These are phyloP conservation scores for Mortierella sp. DNA, from an alignment of 371 early-diverging fungal genomes.

Conservation along the genomic window DNA sequence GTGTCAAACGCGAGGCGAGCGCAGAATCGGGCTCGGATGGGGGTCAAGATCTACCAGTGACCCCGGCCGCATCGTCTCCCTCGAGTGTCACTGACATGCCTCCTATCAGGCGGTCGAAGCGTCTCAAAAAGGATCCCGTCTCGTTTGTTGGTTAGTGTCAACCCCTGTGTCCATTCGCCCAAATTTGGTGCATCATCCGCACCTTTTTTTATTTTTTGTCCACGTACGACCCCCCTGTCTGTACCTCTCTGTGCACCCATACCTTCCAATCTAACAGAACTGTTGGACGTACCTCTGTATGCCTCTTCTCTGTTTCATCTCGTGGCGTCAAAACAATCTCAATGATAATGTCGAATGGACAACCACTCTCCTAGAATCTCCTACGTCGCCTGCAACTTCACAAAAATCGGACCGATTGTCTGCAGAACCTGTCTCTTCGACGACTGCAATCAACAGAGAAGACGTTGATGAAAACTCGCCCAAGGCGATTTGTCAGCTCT, in stretches of 20 bases:
- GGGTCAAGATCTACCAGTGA: slow-evolving; percentile 21
- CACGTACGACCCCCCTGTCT: not conserved
- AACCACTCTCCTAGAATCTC: slow-evolving; percentile 21
- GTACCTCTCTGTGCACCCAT: not conserved
- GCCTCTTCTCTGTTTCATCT: not conserved
- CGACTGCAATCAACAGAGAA: slow-evolving; percentile 14
- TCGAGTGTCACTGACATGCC: slow-evolving; percentile 9
- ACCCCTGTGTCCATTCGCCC: too few species aligned
- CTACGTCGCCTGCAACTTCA: slow-evolving; percentile 39
- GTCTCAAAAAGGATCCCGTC: slow-evolving; percentile 45
- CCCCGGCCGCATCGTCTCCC: slow-evolving; percentile 42
- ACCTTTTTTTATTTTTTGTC: too few species aligned
- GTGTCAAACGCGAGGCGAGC: slow-evolving; percentile 43
- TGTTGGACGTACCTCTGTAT: not conserved
- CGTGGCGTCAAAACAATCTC: too few species aligned
- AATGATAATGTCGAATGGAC: too few species aligned
- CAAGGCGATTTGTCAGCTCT: slow-evolving; percentile 70
- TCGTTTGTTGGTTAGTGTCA: slow-evolving; percentile 31
- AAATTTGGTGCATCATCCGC: too few species aligned
- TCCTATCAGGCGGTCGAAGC: slow-evolving; percentile 39
- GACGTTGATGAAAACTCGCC: slow-evolving; percentile 12
- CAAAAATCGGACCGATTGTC: slow-evolving; percentile 37
- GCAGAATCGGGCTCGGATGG: slow-evolving; percentile 15
- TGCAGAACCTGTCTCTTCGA: slow-evolving; percentile 17
- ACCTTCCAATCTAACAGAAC: not conserved